Base-by-base conservation (phyloP, 2,329 filamentous ascomycete species). In the Podosphaera fusca region DNA sequence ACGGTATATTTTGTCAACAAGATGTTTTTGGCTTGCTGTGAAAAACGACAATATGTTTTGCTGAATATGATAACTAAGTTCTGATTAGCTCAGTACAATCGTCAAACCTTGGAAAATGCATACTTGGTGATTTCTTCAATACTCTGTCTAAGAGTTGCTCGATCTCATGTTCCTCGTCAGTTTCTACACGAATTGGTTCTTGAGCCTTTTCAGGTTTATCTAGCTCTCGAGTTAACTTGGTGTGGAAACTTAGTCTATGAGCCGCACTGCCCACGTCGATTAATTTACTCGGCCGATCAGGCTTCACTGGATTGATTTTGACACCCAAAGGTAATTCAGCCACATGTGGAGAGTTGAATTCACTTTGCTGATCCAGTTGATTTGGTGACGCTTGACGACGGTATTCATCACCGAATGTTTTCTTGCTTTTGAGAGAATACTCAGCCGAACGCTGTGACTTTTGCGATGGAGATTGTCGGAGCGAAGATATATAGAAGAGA, bases 21-120 rank as follows among this genome's bases (percentile, higher is more conserved):
- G 57, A 96, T 78, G 49, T 75, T 74, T 71, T 98, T 98, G 51
- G 92, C 92, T 63, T 80, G 81, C 67, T 81, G 84, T 55, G 88
- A 95, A 71, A 79, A 83, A 0, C 85, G 87, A 69, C 92, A 98
- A 71, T 90, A 95, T 1, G 85, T 80, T 70, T 98, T 96, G 61
- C 88, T 95, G 73, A 96, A 96, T 64, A 98, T 87, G 68, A 95
- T 85, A 59, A 96, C 87, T 92, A 62, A 34, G n/a, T 21, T 34
- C 21, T 35, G 10, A 35, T 45, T 46, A 21, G 34, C 14, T 35
- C 42, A 9, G n/a, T 21, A 10, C 14, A 42, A 31, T 29, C 9
- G 9, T 31, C 5, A 45, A 45, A 50, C 21, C 1, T 21, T 34
- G 57, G 33, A 14, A 31, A 59, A 40, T 52, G 72, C 78, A 63